phyloP scores from a whole-genome alignment of 805 yeast genomes.

The Pichia cephalocereana region DNA sequence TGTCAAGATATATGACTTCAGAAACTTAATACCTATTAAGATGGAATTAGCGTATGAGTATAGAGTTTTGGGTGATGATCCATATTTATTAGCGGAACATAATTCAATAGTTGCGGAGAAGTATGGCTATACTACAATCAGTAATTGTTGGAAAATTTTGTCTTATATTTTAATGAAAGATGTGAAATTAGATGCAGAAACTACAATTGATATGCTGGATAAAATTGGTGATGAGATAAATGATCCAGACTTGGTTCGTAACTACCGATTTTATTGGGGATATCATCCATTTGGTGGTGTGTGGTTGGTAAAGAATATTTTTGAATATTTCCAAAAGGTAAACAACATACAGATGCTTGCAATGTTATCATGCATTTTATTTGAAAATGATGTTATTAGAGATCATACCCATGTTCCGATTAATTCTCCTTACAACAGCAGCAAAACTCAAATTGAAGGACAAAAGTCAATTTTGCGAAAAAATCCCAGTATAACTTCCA shows the following conservation, averaged over 20 bases:
- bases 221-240: conserved; percentile 11
- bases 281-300: conserved; percentile 66
- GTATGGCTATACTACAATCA: conserved; percentile 51
- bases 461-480: conserved; percentile 1
- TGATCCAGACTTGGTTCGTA: conserved; percentile 9
- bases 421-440: conserved; percentile 34
- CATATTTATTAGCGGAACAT: conserved; percentile 55
- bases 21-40: conserved; percentile 65
- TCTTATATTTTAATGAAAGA: conserved; percentile 38
- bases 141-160: conserved; percentile 67
- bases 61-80: conserved; percentile 51
- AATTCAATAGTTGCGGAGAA: conserved; percentile 64
- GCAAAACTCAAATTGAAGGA: neutral
- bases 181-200: conserved; percentile 19
- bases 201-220: conserved; percentile 11
- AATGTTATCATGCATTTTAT: conserved; percentile 68
- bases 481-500: neutral
- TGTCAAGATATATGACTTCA: conserved; percentile 58
- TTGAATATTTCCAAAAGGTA: conserved; percentile 51
- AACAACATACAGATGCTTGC: conserved; percentile 85
- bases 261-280: conserved; percentile 57
- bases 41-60: conserved; percentile 62
- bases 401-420: conserved; percentile 31
- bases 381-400: conserved; percentile 30
- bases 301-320: conserved; percentile 54